Base-by-base conservation (phyloP, 164 flowering plant species). In the Chimonanthus salicifolius region DNA sequence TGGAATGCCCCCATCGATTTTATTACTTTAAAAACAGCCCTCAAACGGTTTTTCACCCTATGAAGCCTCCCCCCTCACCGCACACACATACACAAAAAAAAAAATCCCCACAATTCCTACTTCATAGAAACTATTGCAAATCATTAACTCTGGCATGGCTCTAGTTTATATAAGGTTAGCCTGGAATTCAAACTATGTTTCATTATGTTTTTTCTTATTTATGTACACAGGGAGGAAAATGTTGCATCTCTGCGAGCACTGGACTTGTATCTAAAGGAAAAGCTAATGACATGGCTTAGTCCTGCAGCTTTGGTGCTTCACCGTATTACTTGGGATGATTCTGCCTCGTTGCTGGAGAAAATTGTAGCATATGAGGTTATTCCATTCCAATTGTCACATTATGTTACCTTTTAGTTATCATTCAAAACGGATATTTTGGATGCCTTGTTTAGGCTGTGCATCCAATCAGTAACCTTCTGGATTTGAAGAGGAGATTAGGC, bases 281-380 rank as follows among this genome's bases (percentile, higher is more conserved):
- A 90, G 78, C 94, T 94, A 71, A 71, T 81, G 72, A 92, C 94
- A 67, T 94, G 98, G 97, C 94, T 94, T 51, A 92, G 92, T 79
- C 98, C 98, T 72, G 97, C 97, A 75, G 87, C 92, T 16, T 86
- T 94, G 75, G 92, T 92, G 87, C 98, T 94, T 82, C 90, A 89
- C 75, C 89, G 81, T 43, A 88, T 94, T 66, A 94, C 98, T n/a
- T 94, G 98, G 98, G 89, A 91, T 83, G 91, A 92, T 83, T 82
- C 98, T 80, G 98, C 98, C 72, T 94, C 97, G 71, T 85, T 94
- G 83, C 84, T 92, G 77, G 98, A 94, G 83, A 92, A 92, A 75
- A 92, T 94, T 82, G 98, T 94, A 6, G 94, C 94, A 50, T 90
- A 92, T 80, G 98, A 94, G 87, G 97, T 88, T 3, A 58, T 50